These are phyloP conservation scores for Penicillium fimorum DNA, from an alignment of 495 filamentous ascomycete species.

Conservation along the genomic window DNA sequence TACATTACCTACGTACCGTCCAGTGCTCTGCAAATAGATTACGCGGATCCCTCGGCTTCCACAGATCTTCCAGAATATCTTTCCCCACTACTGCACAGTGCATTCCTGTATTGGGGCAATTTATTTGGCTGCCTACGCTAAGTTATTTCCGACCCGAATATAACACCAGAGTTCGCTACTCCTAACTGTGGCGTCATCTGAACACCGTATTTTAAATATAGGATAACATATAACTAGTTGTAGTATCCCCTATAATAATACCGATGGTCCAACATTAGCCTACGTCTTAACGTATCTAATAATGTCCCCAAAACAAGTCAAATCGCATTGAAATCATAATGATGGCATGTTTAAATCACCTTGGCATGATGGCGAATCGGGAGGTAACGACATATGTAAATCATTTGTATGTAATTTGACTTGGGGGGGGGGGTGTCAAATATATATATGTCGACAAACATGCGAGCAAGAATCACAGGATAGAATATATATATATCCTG, in stretches of 20 bases:
- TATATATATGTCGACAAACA: background rate
- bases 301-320: background rate
- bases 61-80: conserved; percentile 17
- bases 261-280: background rate
- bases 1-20: background rate
- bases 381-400: background rate
- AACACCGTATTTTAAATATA: too few relatives aligned
- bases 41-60: conserved; percentile 19
- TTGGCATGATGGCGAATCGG: background rate
- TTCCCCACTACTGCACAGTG: background rate
- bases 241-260: background rate
- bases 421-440: background rate
- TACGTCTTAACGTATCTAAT: background rate
- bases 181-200: background rate
- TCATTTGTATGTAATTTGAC: background rate
- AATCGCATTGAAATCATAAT: background rate
- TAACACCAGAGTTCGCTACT: background rate
- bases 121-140: conserved; percentile 11
- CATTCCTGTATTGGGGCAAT: background rate
- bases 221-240: too few relatives aligned
- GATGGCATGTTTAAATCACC: background rate
- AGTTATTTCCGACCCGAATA: background rate
- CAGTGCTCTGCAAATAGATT: background rate
- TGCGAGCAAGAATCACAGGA: background rate
- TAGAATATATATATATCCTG: background rate